These are phyloP conservation scores for Micractinium conductrix DNA, from an alignment of 139 green algal genomes.

Conservation along the genomic window DNA sequence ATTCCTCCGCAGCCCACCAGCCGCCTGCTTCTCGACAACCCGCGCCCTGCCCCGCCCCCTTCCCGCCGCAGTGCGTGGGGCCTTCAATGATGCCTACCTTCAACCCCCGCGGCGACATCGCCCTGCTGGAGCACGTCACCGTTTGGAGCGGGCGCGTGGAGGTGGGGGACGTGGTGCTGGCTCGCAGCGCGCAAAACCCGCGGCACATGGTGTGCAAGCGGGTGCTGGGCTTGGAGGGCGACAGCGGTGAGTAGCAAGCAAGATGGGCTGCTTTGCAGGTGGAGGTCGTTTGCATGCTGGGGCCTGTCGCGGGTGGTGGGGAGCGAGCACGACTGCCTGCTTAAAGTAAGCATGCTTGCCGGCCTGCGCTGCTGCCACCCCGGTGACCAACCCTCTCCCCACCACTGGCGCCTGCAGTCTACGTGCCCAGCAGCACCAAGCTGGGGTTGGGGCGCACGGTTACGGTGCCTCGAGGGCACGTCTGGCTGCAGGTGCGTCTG, in stretches of 20 bases:
- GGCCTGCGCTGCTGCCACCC: too few species aligned
- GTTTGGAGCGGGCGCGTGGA: conserved; percentile 35
- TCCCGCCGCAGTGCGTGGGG: conserved; percentile 68
- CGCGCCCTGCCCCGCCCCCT: neutral
- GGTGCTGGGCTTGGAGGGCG: conserved; percentile 69
- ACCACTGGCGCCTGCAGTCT: neutral
- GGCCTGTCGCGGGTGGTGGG: too few species aligned
- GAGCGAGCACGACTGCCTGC: too few species aligned
- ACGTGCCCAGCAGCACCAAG: conserved; percentile 10
- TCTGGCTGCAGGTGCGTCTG: conserved; percentile 66
- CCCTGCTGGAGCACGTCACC: conserved; percentile 73
- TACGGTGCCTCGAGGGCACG: conserved; percentile 72
- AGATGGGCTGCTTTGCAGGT: too few species aligned
- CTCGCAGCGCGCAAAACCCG: conserved; percentile 69
- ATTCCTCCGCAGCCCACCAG: neutral
- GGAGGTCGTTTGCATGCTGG: too few species aligned
- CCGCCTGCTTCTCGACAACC: too few species aligned
- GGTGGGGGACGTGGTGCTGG: conserved; percentile 74
- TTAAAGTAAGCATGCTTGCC: too few species aligned
- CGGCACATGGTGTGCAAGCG: conserved; percentile 80
- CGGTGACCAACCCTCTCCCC: too few species aligned
- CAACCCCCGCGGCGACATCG: conserved; percentile 75
- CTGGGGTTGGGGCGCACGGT: conserved; percentile 15
- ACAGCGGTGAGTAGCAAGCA: conserved; percentile 53
- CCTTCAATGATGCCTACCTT: conserved; percentile 88